Evolutionary conservation across 1,139 yeast species (phyloP), one percentile per base, ranked within the genome.

Genomic region (Yamadazyma trypodendri): DNA sequence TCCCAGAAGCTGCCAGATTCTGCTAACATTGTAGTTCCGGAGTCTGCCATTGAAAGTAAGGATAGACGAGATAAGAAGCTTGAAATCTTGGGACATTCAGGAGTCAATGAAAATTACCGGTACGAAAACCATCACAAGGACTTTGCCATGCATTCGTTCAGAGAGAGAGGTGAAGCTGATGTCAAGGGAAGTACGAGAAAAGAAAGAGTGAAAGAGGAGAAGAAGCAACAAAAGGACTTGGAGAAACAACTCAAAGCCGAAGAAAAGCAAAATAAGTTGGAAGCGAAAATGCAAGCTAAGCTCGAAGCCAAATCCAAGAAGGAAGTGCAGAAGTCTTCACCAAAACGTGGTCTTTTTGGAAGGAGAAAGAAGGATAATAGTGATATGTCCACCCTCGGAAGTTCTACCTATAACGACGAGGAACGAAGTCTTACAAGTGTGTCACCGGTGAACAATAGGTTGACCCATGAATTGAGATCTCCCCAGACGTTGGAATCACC

Each of bases 41-140:
- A 20, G 11, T 20, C 33, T 6, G 18, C 34, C 16, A 37, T 44
- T 17, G 46, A 39, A 15, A 48, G 37, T 34, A 44, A 40, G 33
- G 35, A 35, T n/a, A 43, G 44, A 25, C 31, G 25, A 11, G 52
- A 48, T 21, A 43, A 45, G 33, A 48, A 46, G 31, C 39, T 52
- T 13, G 48, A 46, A 17, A 45, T 44, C n/a, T 28, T 45, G 2
- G 50, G 48, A 4, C 48, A 49, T 31, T 42, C 56, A 2, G 71
- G 71, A 2, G 54, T 65, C 18, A 55, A 51, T 31, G 54, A 52
- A 15, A 55, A 60, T 39, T 65, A 63, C 43, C 49, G 47, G 8
- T 69, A 69, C 45, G 63, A 58, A 32, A 64, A 64, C 36, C 75
- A 69, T 41, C 72, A 66, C 44, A 56, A 52, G 34, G 69, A 65